Evolutionary conservation across 495 filamentous ascomycete species (phyloP), one percentile per base, ranked within the genome.

Genomic region (Hamigera avellanea): DNA sequence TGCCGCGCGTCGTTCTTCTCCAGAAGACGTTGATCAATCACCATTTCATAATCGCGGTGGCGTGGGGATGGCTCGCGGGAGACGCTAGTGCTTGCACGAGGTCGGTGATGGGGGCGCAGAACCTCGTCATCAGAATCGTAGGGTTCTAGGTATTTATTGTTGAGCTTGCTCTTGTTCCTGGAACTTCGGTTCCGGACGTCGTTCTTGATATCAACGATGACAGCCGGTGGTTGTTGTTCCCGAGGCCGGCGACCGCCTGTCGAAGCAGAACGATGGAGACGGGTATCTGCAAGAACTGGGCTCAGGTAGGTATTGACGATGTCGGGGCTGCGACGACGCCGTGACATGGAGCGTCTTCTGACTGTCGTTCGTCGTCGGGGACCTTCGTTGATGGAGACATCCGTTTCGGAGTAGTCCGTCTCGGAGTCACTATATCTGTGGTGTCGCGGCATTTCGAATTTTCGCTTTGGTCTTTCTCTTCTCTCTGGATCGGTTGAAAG

Each of bases 401-500:
- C 63, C 10, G 61, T 57, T 44, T 65, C 63, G 13, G 59, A 60
- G 42, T 48, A 59, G 1, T 66, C 64, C 13, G 54, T 52, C 19
- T 63, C 60, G 14, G 59, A 59, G 23, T 62, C 58, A 27, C 36
- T 44, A 28, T 43, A 35, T 13, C 33, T 14, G 16, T 42, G 36
- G 33, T 39, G 23, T 12, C 17, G 34, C 12, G 48, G 50, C 43
- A 49, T 53, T 53, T 40, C 41, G 50, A 40, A n/a, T n/a, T 40
- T 43, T 13, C 31, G 48, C 36, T 47, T 43, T 45, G 18, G 43
- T 40, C 25, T 42, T 45, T 40, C 49, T 50, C 14, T 30, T 6
- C 10, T 13, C 14, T 6, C 5, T 13, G n/a, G n/a, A 30, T 6
- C n/a, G 10, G n/a, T 13, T 4, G 28, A 15, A 30, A 18, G 8